phyloP scores from a whole-genome alignment of 345 rosid species.

The Populus tremula region DNA sequence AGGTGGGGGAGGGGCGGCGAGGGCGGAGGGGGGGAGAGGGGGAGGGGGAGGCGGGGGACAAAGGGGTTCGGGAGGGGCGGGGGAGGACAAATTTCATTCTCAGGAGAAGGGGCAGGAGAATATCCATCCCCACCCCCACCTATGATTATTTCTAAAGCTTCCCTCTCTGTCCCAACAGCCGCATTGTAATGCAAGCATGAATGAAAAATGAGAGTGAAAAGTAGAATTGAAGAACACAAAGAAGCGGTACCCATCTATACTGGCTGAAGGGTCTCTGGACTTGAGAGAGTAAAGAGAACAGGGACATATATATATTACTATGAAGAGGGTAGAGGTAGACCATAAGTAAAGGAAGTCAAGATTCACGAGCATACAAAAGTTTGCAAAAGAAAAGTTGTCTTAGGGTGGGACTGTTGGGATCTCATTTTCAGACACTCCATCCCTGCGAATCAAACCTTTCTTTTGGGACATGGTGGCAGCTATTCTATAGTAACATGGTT shows the following conservation, averaged over 20 bases:
- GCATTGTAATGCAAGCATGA: slow-evolving; percentile 4
- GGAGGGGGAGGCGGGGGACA: not conserved
- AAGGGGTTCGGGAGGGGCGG: not conserved
- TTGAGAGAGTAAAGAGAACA: not conserved
- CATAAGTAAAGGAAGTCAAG: not conserved
- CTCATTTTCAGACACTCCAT: not conserved
- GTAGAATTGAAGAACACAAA: not conserved
- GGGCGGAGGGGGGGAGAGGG: not conserved
- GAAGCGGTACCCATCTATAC: slow-evolving; percentile 18
- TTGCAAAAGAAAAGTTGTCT: not conserved
- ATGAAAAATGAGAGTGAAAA: slow-evolving; percentile 4
- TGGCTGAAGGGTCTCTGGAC: not conserved
- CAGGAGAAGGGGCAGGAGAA: slow-evolving; percentile 17
- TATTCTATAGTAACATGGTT: no score
- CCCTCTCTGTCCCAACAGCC: slow-evolving; percentile 6
- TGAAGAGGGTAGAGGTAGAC: not conserved
- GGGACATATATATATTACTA: no score
- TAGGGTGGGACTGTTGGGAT: not conserved
- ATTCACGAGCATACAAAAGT: not conserved
- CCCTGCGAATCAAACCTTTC: no score
- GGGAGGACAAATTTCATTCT: not conserved
- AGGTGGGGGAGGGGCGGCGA: not conserved
- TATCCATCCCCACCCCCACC: slow-evolving; percentile 12
- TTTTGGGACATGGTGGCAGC: no score
- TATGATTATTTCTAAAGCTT: slow-evolving; percentile 27